Conservation (phyloP, 192 early-diverging fungal genomes). For the Coemansia sp. region DNA sequence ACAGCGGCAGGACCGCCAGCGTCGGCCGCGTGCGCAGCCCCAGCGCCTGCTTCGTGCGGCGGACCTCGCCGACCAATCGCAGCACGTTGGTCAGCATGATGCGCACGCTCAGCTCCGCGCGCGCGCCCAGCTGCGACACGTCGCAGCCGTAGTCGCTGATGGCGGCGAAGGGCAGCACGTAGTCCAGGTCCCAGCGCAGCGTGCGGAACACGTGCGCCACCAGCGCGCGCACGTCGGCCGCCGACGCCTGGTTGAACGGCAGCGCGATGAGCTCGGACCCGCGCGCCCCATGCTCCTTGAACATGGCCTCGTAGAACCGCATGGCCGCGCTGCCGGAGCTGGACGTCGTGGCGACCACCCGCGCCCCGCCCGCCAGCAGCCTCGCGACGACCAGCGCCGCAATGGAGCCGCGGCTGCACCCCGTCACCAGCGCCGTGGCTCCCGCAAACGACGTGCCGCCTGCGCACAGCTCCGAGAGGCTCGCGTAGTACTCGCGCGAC, state of each 20-base stretch:
- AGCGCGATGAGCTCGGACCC: slow-evolving; percentile 85
- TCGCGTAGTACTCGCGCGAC: slow-evolving; percentile 26
- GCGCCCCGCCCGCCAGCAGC: slow-evolving; percentile 66
- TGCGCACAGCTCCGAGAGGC: slow-evolving; percentile 68
- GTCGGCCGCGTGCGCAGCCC: slow-evolving; percentile 79
- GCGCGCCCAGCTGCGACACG: slow-evolving; percentile 74
- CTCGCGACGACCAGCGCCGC: slow-evolving; percentile 80
- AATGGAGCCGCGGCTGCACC: slow-evolving; percentile 87
- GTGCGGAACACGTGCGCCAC: slow-evolving; percentile 80
- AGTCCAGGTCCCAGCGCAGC: slow-evolving; percentile 86
- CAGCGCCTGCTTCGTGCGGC: slow-evolving; percentile 67
- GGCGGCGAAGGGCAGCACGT: slow-evolving; percentile 92
- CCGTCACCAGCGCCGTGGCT: slow-evolving; percentile 81
- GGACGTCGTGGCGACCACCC: slow-evolving; percentile 81
- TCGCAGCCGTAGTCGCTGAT: slow-evolving; percentile 81
- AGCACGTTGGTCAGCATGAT: slow-evolving; percentile 94
- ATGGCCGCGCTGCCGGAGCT: slow-evolving; percentile 67
- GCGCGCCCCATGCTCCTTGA: slow-evolving; percentile 79
- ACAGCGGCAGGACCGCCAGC: slow-evolving; percentile 83
- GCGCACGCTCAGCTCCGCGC: slow-evolving; percentile 83
- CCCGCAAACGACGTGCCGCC: slow-evolving; percentile 72
- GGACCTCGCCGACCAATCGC: slow-evolving; percentile 82
- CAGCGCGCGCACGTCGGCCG: slow-evolving; percentile 70
- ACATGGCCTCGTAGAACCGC: slow-evolving; percentile 83
- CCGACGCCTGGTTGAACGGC: slow-evolving; percentile 90